These are phyloP conservation scores for Mycena rosella DNA, from an alignment of 768 basidiomycete species.

Conservation along the genomic window DNA sequence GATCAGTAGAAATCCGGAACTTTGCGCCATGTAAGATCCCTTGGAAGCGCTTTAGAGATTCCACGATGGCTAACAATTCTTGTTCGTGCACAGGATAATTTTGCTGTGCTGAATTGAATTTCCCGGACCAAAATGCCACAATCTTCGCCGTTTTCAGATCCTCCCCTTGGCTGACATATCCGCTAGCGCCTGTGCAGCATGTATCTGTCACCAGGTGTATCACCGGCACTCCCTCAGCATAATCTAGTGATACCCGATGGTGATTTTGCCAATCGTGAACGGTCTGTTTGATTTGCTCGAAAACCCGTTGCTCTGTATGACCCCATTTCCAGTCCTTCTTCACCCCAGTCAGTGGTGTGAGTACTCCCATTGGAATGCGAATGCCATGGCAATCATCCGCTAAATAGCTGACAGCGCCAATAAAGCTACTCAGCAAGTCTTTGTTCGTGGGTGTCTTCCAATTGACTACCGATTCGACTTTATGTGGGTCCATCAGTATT, in stretches of 20 bases:
- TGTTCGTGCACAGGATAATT: conserved; percentile 57
- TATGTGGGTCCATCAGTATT: conserved; percentile 59
- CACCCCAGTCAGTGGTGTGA: conserved; percentile 42
- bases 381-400: conserved; percentile 50
- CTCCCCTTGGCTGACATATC: conserved; percentile 43
- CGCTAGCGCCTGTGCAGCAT: conserved; percentile 45
- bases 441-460: conserved; percentile 53
- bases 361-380: conserved; percentile 54
- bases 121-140: conserved; percentile 52
- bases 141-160: conserved; percentile 43
- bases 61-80: conserved; percentile 52
- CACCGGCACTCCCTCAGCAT: conserved; percentile 20
- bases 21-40: conserved; percentile 47
- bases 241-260: conserved; percentile 39
- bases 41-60: conserved; percentile 46
- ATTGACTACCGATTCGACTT: conserved; percentile 53
- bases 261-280: conserved; percentile 39
- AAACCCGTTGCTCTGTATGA: conserved; percentile 47
- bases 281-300: conserved; percentile 51
- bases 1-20: conserved; percentile 50
- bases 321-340: conserved; percentile 44
- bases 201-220: conserved; percentile 52
- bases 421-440: conserved; percentile 52
- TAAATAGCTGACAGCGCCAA: conserved; percentile 47
- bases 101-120: conserved; percentile 52